Conservation (phyloP, 805 yeast species). For the Torulaspora franciscae region DNA sequence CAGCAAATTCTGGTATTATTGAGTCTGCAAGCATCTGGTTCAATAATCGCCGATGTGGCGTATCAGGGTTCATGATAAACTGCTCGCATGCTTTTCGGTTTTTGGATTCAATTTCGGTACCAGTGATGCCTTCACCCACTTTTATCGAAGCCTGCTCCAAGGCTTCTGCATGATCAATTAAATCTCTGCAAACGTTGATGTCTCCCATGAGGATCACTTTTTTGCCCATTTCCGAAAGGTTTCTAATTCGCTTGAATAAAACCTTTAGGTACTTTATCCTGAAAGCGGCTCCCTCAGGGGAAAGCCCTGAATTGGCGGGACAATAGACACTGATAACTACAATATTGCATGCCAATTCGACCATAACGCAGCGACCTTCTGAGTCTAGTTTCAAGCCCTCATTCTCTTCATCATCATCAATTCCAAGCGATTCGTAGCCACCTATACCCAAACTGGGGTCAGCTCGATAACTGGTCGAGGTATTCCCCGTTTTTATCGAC, state of each 20-base stretch:
- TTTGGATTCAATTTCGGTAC: slow-evolving; percentile 32
- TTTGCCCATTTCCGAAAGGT: slow-evolving; percentile 53
- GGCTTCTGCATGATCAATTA: slow-evolving; percentile 76
- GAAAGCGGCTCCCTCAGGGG: slow-evolving; percentile 59
- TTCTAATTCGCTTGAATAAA: slow-evolving; percentile 57
- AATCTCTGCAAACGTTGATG: slow-evolving; percentile 72
- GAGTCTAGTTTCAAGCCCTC: slow-evolving; percentile 50
- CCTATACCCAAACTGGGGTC: slow-evolving; percentile 48
- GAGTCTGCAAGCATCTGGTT: slow-evolving; percentile 42
- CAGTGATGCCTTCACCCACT: slow-evolving; percentile 39
- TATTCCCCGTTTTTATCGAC: slow-evolving; percentile 22
- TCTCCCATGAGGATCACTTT: slow-evolving; percentile 83
- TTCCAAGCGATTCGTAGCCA: slow-evolving; percentile 50
- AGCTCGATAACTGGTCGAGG: slow-evolving; percentile 23
- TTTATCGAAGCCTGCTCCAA: slow-evolving; percentile 31
- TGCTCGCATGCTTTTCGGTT: slow-evolving; percentile 35
- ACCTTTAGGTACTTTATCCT: slow-evolving; percentile 54
- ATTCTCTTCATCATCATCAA: slow-evolving; percentile 35
- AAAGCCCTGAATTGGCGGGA: slow-evolving; percentile 80
- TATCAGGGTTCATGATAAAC: slow-evolving; percentile 36
- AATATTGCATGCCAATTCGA: slow-evolving; percentile 61
- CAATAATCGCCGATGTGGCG: slow-evolving; percentile 42
- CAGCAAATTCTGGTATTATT: slow-evolving; percentile 31
- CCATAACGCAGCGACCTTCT: slow-evolving; percentile 78
- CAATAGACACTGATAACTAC: slow-evolving; percentile 72